Evolutionary conservation across 2,329 filamentous ascomycete genomes (phyloP).

Genomic region (Cladobotryum protrusum): DNA sequence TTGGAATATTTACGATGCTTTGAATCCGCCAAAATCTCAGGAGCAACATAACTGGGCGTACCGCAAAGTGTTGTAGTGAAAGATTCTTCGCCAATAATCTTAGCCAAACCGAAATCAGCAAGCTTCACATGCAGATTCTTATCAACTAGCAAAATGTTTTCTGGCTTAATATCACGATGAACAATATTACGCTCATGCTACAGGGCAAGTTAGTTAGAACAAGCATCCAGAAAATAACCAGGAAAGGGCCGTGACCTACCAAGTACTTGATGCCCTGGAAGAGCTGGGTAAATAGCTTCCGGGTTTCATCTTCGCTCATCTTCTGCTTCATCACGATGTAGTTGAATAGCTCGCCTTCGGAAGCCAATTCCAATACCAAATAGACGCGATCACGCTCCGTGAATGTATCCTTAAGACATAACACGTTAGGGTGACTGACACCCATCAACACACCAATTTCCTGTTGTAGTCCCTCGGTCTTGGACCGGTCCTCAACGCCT

Average conservation of each 20-base stretch:
- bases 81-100: conserved; percentile 97
- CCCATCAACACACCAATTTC: conserved; percentile 96
- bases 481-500: conserved; percentile 75
- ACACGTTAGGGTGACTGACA: conserved; percentile 88
- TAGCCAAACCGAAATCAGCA: conserved; percentile 93
- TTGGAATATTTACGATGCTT: conserved; percentile 85
- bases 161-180: conserved; percentile 94
- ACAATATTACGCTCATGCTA: conserved; percentile 97
- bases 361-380: conserved; percentile 80
- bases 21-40: conserved; percentile 82
- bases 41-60: conserved; percentile 95
- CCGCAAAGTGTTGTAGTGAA: conserved; percentile 96
- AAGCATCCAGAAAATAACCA: not conserved
- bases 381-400: conserved; percentile 88
- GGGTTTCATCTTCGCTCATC: conserved; percentile 73
- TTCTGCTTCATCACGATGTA: conserved; percentile 88
- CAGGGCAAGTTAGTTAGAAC: not conserved
- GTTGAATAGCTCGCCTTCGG: conserved; percentile 94
- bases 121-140: conserved; percentile 82
- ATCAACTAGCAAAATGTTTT: conserved; percentile 88
- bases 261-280: conserved; percentile 94
- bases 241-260: conserved; percentile 48
- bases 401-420: conserved; percentile 93
- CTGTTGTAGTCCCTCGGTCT: conserved; percentile 81
- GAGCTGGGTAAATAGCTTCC: conserved; percentile 82